Conservation (phyloP, 495 filamentous ascomycete genomes). For the Podospora comata region DNA sequence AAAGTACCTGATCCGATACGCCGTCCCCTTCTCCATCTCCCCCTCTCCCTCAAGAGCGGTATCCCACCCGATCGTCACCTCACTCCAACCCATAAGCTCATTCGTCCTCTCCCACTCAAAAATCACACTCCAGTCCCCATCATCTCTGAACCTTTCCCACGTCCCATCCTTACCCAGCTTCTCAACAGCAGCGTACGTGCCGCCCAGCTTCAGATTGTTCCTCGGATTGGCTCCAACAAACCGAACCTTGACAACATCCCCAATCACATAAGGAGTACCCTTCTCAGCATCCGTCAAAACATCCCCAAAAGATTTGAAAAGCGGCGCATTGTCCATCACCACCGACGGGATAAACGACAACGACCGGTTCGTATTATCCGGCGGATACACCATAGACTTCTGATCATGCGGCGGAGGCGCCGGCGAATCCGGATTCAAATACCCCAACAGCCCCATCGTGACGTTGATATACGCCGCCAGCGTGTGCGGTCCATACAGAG, state of each 20-base stretch:
- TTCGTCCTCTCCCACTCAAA: conserved; percentile 77
- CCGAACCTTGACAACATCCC: conserved; percentile 56
- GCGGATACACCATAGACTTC: conserved; percentile 60
- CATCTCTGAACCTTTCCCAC: conserved; percentile 69
- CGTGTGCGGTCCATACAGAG: conserved; percentile 89
- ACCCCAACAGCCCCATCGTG: conserved; percentile 67
- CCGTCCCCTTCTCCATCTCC: conserved; percentile 29
- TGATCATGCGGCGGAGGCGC: conserved; percentile 44
- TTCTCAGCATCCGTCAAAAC: conserved; percentile 57
- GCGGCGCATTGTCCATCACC: conserved; percentile 64
- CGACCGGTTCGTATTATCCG: conserved; percentile 75
- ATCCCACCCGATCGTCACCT: conserved; percentile 81
- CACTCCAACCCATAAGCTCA: conserved; percentile 67
- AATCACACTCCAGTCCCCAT: conserved; percentile 77
- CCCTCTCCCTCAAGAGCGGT: conserved; percentile 48
- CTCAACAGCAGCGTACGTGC: conserved; percentile 79
- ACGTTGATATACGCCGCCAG: conserved; percentile 87
- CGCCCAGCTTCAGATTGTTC: conserved; percentile 77
- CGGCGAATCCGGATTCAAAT: conserved; percentile 52
- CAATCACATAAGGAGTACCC: conserved; percentile 57
- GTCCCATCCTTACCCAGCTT: conserved; percentile 38
- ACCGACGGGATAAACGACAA: conserved; percentile 80
- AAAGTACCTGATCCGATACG: conserved; percentile 79
- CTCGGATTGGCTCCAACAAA: conserved; percentile 91
- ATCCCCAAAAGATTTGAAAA: conserved; percentile 75